Percentiles rank a stretch among this genome's conserved stretches.
These are phyloP conservation scores for Elaeagnus macrophylla DNA, from an alignment of 306 rosid genomes.

Conservation along the genomic window DNA sequence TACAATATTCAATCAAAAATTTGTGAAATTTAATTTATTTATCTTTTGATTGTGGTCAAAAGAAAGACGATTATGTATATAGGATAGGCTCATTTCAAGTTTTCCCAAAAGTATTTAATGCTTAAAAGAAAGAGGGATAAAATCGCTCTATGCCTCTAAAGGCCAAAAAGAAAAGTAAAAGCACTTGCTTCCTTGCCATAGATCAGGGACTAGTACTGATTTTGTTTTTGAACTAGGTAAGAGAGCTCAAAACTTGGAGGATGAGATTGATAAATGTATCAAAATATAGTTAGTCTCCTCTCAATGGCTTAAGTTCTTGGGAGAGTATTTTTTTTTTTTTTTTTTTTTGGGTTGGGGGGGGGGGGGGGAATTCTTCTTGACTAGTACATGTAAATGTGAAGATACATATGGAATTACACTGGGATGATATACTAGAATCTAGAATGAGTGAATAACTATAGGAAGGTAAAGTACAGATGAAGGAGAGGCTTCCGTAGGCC, in stretches of 20 bases:
- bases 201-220: constrained; percentile 16
- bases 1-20: no score
- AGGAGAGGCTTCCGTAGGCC: neutral
- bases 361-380: no score
- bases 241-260: neutral
- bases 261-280: constrained; percentile 17
- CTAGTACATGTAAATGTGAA: neutral
- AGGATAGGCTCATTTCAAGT: constrained; percentile 11
- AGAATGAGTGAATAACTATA: no score
- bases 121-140: constrained; percentile 6
- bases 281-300: no score
- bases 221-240: no score
- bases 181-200: constrained; percentile 23
- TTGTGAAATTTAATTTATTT: no score
- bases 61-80: no score
- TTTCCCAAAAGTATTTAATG: constrained; percentile 17
- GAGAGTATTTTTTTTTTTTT: no score
- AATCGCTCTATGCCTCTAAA: constrained; percentile 29
- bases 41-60: no score
- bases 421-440: neutral
- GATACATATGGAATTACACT: constrained; percentile 1
- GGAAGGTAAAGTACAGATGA: neutral
- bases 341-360: no score
- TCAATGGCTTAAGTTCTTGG: no score
- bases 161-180: constrained; percentile 23